A percentile compares a stretch with the other conserved stretches of the same genome.
Conservation (phyloP, 2,329 filamentous ascomycete species). For the Colletotrichum sp. region DNA sequence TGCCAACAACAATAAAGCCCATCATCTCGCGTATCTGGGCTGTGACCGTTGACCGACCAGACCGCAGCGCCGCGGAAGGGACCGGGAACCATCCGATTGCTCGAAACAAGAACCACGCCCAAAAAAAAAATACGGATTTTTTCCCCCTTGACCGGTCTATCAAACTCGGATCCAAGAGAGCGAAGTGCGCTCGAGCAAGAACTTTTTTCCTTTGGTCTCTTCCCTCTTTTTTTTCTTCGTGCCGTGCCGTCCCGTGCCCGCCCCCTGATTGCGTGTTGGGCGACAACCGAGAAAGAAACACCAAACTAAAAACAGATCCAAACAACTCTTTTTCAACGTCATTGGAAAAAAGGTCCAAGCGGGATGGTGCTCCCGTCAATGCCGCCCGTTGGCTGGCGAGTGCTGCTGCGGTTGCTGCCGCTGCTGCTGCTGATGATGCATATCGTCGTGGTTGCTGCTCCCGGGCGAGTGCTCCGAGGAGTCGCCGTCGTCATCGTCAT, state of each 20-base stretch:
- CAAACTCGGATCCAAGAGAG: not conserved
- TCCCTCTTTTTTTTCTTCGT: not conserved
- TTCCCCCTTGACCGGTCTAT: not conserved
- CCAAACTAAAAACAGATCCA: not conserved
- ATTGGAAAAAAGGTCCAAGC: not conserved
- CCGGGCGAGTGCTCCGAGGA: not conserved
- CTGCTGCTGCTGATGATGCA: not conserved
- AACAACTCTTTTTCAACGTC: not conserved
- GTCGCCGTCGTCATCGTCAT: not conserved
- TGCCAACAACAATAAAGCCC: not conserved
- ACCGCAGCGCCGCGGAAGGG: not conserved
- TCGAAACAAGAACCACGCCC: not conserved
- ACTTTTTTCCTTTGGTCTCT: not conserved
- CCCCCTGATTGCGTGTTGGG: not conserved
- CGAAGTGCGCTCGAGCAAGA: not conserved
- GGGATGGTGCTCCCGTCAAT: not conserved
- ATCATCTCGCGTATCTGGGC: not conserved
- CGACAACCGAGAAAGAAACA: not conserved
- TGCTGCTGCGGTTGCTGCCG: not conserved
- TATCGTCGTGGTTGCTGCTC: not conserved
- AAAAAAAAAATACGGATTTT: not conserved
- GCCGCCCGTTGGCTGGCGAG: not conserved
- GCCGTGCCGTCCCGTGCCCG: not conserved
- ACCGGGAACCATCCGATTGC: conserved; percentile 3
- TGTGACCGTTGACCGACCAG: not conserved